Evolutionary conservation across 2,329 filamentous ascomycete species (phyloP).

Genomic region (Hymenoscyphus infarciens): DNA sequence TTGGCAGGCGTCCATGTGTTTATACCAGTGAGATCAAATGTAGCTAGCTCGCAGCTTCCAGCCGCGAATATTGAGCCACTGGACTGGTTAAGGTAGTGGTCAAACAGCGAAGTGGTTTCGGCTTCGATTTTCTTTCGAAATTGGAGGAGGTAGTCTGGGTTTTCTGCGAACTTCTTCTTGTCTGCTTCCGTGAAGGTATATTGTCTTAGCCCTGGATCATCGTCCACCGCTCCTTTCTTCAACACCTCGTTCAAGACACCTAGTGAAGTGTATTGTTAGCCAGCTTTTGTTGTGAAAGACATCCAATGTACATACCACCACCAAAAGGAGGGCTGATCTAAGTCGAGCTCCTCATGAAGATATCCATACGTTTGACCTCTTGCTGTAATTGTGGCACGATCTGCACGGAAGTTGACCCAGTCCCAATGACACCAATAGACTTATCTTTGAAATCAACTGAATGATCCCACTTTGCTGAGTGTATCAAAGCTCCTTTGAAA

Average conservation of each 20-base stretch:
- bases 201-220: conserved; percentile 38
- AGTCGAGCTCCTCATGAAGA: conserved; percentile 24
- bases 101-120: conserved; percentile 42
- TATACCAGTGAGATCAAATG: too few species aligned
- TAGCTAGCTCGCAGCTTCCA: too few species aligned
- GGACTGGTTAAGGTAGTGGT: conserved; percentile 5
- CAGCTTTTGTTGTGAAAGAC: neutral
- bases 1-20: neutral
- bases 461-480: conserved; percentile 41
- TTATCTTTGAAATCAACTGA: conserved; percentile 39
- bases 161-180: conserved; percentile 39
- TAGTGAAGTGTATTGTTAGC: conserved; percentile 5
- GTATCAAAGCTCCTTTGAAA: conserved; percentile 43
- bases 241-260: conserved; percentile 18
- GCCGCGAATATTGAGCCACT: too few species aligned
- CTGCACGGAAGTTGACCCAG: conserved; percentile 37
- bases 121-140: conserved; percentile 44
- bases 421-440: conserved; percentile 35
- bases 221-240: conserved; percentile 25
- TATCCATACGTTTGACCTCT: conserved; percentile 15
- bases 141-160: conserved; percentile 40
- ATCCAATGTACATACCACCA: conserved; percentile 15
- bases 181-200: conserved; percentile 38
- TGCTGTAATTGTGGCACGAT: conserved; percentile 38
- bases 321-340: conserved; percentile 26